A percentile compares a stretch with the other conserved stretches of the same genome.
Evolutionary conservation across 257 asterid genomes (phyloP).

Genomic region (Solanum megistacrolobum): DNA sequence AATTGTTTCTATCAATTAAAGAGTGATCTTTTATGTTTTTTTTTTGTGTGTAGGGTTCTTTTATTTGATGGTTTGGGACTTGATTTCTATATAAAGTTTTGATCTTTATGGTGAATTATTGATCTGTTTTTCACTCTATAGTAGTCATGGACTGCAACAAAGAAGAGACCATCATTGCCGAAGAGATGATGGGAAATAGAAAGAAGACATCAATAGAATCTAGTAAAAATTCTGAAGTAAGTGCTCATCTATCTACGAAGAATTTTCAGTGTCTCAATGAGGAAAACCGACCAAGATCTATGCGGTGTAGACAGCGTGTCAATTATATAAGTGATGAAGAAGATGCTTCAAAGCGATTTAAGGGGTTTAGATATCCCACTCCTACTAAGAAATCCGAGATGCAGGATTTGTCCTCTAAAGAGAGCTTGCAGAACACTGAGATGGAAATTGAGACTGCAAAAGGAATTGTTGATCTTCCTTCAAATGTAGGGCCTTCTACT

Average conservation of each 20-base stretch:
- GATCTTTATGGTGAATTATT: background rate
- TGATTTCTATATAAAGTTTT: background rate
- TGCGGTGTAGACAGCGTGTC: constrained; percentile 18
- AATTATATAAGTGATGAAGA: constrained; percentile 11
- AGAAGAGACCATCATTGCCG: background rate
- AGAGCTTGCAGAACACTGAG: constrained; percentile 1
- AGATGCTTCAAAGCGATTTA: constrained; percentile 12
- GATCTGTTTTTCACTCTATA: background rate
- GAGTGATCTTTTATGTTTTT: background rate
- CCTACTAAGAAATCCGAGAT: background rate
- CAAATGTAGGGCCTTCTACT: too few relatives aligned
- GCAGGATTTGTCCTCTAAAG: background rate
- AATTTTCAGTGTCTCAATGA: constrained; percentile 1
- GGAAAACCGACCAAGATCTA: constrained; percentile 11
- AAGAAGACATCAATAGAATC: background rate
- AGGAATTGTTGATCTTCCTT: background rate
- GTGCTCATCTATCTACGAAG: background rate
- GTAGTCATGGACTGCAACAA: constrained; percentile 34
- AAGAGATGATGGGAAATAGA: too few relatives aligned
- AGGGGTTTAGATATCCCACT: background rate
- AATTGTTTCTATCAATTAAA: background rate
- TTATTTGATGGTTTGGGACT: background rate
- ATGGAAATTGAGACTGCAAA: background rate
- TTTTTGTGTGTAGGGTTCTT: background rate
- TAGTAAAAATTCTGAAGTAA: constrained; percentile 6